phyloP scores from a whole-genome alignment of 2,329 filamentous ascomycete genomes.

The Trichoderma atroviride region DNA sequence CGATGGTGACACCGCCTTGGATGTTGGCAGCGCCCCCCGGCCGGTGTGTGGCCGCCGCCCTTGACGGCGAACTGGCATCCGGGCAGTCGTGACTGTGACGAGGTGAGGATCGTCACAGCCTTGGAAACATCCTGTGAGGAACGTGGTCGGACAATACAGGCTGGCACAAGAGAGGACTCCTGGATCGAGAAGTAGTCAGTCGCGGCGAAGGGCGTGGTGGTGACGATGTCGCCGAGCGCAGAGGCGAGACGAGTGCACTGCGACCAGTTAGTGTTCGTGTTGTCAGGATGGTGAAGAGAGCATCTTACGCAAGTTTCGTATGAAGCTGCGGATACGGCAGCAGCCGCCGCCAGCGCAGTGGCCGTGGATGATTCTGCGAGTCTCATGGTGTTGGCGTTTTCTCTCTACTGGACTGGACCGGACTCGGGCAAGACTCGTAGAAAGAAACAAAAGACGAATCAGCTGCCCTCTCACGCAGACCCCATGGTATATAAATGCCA shows the following conservation, averaged over 20 bases:
- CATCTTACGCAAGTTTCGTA: not conserved
- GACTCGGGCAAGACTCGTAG: not conserved
- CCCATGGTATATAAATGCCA: not conserved
- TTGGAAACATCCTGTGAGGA: conserved; percentile 32
- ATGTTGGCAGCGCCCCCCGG: conserved; percentile 36
- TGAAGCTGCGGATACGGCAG: conserved; percentile 2
- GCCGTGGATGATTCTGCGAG: not conserved
- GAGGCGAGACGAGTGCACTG: conserved; percentile 15
- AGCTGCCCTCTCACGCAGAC: not conserved
- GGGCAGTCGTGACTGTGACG: not conserved
- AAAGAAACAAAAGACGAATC: not conserved
- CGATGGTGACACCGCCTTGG: conserved; percentile 36
- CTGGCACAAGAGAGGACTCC: not conserved
- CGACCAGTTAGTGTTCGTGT: not conserved
- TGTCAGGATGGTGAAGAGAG: not conserved
- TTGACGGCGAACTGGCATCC: conserved; percentile 37
- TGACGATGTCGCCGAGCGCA: conserved; percentile 2
- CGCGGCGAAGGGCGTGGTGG: conserved; percentile 16
- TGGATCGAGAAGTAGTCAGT: conserved; percentile 4
- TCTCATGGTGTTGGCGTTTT: conserved; percentile 9
- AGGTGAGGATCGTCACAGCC: not conserved
- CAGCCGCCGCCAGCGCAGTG: conserved; percentile 4
- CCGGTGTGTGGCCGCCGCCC: conserved; percentile 40
- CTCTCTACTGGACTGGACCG: not conserved
- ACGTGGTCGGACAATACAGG: conserved; percentile 28